phyloP scores from a whole-genome alignment of 257 asterid species.

The Solanum etuberosum region DNA sequence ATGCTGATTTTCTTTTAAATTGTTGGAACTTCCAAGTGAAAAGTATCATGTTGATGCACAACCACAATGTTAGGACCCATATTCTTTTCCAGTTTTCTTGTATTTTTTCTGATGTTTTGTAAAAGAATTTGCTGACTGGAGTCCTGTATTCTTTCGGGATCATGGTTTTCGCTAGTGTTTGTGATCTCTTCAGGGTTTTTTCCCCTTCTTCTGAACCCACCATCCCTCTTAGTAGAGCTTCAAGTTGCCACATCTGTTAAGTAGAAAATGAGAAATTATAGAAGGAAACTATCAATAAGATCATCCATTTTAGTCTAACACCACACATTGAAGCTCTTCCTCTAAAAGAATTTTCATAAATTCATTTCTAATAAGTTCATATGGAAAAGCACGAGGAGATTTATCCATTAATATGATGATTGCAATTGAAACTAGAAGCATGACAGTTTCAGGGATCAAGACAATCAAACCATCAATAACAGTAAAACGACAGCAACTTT shows the following conservation, averaged over 20 bases:
- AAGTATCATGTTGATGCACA: conserved; percentile 29
- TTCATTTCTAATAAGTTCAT: neutral
- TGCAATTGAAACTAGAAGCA: neutral
- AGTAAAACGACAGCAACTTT: neutral
- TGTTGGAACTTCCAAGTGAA: conserved; percentile 53
- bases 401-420: neutral
- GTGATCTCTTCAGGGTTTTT: conserved; percentile 16
- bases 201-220: conserved; percentile 29
- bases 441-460: neutral
- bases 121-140: conserved; percentile 50
- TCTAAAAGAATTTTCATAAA: neutral
- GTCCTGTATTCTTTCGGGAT: conserved; percentile 65
- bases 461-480: neutral
- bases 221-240: conserved; percentile 64
- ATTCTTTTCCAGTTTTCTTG: conserved; percentile 67
- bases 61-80: conserved; percentile 51
- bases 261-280: neutral
- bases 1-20: conserved; percentile 28
- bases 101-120: conserved; percentile 30
- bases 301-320: neutral
- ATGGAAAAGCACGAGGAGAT: neutral
- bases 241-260: conserved; percentile 87
- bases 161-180: conserved; percentile 73
- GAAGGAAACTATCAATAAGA: neutral
- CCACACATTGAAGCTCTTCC: neutral